These are phyloP conservation scores for Tulasnella sp. DNA, from an alignment of 768 basidiomycete genomes.

Conservation along the genomic window DNA sequence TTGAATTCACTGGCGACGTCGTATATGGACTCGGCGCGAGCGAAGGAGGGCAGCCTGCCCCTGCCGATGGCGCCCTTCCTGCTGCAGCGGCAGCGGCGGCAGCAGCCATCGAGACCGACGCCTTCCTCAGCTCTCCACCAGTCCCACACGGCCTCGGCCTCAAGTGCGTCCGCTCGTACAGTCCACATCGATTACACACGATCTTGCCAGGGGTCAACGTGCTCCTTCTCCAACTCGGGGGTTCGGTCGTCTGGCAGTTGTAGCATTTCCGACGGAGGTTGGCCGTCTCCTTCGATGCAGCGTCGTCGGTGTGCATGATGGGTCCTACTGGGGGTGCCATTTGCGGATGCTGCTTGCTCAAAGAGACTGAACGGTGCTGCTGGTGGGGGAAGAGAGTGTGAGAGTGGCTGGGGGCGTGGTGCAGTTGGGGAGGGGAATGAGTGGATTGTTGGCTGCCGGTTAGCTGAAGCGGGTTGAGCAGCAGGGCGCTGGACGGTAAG, in stretches of 20 bases:
- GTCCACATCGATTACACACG: slow-evolving; percentile 86
- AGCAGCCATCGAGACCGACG: neutral
- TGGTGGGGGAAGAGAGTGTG: neutral
- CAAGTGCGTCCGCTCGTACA: slow-evolving; percentile 83
- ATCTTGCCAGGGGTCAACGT: slow-evolving; percentile 79
- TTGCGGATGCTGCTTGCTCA: neutral
- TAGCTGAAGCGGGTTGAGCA: neutral
- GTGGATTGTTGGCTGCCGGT: neutral
- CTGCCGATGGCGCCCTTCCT: neutral
- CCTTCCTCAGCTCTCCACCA: slow-evolving; percentile 12
- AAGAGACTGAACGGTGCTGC: neutral
- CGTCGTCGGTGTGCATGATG: slow-evolving; percentile 62
- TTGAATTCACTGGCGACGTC: slow-evolving; percentile 5
- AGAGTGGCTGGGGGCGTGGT: neutral
- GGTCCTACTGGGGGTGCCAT: neutral
- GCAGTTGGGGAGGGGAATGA: neutral
- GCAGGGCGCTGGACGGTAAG: neutral
- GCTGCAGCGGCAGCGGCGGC: slow-evolving; percentile 10
- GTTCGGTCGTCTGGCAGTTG: slow-evolving; percentile 81
- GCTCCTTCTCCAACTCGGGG: slow-evolving; percentile 70
- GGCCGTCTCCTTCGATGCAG: slow-evolving; percentile 70
- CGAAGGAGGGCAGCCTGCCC: neutral
- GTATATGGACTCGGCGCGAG: neutral
- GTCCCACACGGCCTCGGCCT: slow-evolving; percentile 52
- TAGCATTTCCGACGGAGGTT: slow-evolving; percentile 69